Percentiles rank a stretch among this genome's conserved stretches.
Evolutionary conservation across 2,329 filamentous ascomycete species (phyloP).

Genomic region (Aureobasidium musti): DNA sequence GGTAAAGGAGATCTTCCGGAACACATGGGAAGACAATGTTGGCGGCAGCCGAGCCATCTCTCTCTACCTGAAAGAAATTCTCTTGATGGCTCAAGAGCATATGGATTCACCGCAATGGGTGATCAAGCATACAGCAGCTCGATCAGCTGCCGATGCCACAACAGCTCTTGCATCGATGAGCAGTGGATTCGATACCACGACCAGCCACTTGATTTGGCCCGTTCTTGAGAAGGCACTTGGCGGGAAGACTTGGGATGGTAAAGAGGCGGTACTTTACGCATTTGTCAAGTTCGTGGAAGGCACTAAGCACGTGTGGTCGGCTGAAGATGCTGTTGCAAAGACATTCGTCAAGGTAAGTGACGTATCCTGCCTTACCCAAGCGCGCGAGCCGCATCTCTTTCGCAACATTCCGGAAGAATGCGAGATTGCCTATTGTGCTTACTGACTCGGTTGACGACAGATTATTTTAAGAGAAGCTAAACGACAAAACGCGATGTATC

Average conservation of each 20-base stretch:
- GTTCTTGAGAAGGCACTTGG: slow-evolving; percentile 76
- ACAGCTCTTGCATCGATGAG: slow-evolving; percentile 57
- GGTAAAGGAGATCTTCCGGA: slow-evolving; percentile 74
- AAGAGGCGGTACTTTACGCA: slow-evolving; percentile 78
- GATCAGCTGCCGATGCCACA: slow-evolving; percentile 74
- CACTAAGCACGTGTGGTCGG: slow-evolving; percentile 59
- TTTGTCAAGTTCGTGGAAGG: slow-evolving; percentile 76
- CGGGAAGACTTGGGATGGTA: slow-evolving; percentile 90
- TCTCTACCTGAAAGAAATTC: slow-evolving; percentile 82
- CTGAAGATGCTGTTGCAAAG: slow-evolving; percentile 60
- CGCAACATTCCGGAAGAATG: not conserved
- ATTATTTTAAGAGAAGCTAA: slow-evolving; percentile 84
- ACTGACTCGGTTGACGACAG: slow-evolving; percentile 44
- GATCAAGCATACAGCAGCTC: slow-evolving; percentile 83
- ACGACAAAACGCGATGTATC: slow-evolving; percentile 83
- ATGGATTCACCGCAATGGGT: slow-evolving; percentile 84
- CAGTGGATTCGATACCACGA: slow-evolving; percentile 58
- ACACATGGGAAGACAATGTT: slow-evolving; percentile 89
- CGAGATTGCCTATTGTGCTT: slow-evolving; percentile 23
- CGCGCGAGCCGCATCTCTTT: not conserved
- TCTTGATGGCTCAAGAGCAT: slow-evolving; percentile 64
- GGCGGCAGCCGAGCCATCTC: slow-evolving; percentile 79
- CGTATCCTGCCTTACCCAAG: not conserved
- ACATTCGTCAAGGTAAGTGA: slow-evolving; percentile 65
- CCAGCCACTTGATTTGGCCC: slow-evolving; percentile 73